Conservation (phyloP, 345 rosid species). For the Citrus glauca region DNA sequence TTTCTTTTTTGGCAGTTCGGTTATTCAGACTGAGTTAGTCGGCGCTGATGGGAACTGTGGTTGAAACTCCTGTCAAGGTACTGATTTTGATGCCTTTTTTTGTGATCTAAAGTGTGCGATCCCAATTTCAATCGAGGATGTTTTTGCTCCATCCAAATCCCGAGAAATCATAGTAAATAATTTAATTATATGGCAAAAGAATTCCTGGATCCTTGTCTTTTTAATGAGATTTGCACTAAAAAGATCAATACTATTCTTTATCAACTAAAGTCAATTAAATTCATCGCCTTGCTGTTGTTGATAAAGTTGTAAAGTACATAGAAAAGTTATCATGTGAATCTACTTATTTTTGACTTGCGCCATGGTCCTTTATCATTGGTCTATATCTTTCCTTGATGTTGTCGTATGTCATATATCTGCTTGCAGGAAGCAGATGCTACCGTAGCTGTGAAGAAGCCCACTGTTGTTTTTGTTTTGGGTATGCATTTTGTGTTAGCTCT, state of each 20-base stretch:
- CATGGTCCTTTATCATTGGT: neutral
- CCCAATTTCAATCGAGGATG: neutral
- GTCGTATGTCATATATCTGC: slow-evolving; percentile 2
- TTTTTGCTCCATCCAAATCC: neutral
- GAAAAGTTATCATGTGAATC: neutral
- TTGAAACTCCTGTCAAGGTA: slow-evolving; percentile 49
- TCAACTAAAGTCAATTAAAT: neutral
- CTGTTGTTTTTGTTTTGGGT: slow-evolving; percentile 90
- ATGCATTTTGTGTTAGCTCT: slow-evolving; percentile 11
- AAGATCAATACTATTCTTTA: neutral
- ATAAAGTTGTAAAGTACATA: neutral
- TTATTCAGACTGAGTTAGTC: slow-evolving; percentile 7
- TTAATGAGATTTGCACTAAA: neutral
- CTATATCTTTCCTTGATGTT: slow-evolving; percentile 1
- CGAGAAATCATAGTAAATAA: neutral
- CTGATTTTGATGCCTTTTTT: neutral
- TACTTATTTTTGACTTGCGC: neutral
- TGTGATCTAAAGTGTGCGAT: neutral
- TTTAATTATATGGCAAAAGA: neutral
- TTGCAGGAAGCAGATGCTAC: slow-evolving; percentile 48
- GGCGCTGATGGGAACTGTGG: slow-evolving; percentile 46
- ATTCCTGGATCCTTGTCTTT: neutral
- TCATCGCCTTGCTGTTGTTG: neutral
- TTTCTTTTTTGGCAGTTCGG: slow-evolving; percentile 3
- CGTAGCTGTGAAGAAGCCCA: slow-evolving; percentile 53